A percentile compares a stretch with the other conserved stretches of the same genome.
Evolutionary conservation across 208 protist genomes (phyloP).

Genomic region (Wallacemonas rigidus): DNA sequence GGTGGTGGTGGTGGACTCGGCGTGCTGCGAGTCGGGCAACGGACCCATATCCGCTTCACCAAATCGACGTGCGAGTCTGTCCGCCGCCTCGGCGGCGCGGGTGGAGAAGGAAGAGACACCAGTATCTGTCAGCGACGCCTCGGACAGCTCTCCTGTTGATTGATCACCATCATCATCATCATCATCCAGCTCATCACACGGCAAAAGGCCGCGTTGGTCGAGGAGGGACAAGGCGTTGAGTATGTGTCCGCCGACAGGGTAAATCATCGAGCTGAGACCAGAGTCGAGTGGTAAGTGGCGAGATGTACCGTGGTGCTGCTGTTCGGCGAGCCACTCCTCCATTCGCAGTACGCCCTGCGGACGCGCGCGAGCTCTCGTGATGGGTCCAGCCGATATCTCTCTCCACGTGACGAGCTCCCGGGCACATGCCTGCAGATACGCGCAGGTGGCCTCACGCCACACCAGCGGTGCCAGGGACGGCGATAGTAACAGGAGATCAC

Average conservation of each 20-base stretch:
- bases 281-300: neutral
- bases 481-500: neutral
- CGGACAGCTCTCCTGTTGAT: neutral
- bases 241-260: slow-evolving; percentile 36
- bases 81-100: too few species aligned
- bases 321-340: slow-evolving; percentile 8
- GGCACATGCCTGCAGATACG: slow-evolving; percentile 10
- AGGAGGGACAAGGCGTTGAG: slow-evolving; percentile 31
- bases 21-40: too few species aligned
- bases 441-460: slow-evolving; percentile 16
- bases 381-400: neutral
- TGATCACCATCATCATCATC: too few species aligned
- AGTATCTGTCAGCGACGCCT: neutral
- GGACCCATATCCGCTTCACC: too few species aligned
- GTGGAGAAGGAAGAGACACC: too few species aligned
- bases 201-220: slow-evolving; percentile 14
- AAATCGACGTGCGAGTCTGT: too few species aligned
- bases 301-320: neutral
- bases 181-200: neutral
- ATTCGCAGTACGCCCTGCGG: neutral
- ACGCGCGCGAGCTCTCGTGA: neutral
- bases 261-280: slow-evolving; percentile 29
- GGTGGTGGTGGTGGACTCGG: neutral
- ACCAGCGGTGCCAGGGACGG: slow-evolving; percentile 8
- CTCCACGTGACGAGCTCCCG: neutral